Conservation (phyloP, 305 asterid species). For the Fraxinus sp. region DNA sequence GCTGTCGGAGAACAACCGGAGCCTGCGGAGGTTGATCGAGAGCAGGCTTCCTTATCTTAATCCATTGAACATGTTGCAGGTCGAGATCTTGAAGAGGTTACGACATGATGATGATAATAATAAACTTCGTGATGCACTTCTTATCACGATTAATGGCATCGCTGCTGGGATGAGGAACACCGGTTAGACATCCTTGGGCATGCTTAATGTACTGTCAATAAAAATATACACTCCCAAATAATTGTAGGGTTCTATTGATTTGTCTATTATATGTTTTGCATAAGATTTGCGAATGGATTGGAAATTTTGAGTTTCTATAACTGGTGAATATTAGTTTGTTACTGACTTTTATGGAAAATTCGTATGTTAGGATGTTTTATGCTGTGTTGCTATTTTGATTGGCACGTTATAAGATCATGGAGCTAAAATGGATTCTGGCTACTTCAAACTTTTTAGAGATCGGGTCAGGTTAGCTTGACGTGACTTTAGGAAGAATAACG, state of each 20-base stretch:
- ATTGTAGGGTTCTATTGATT: not conserved
- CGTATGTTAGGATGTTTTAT: not conserved
- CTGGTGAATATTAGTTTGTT: not conserved
- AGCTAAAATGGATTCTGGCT: not conserved
- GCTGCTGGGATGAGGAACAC: slow-evolving; percentile 99
- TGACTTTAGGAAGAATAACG: not conserved
- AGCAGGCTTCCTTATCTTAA: slow-evolving; percentile 91
- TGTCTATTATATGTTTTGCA: not conserved
- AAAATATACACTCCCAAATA: not conserved
- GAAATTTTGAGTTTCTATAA: not conserved
- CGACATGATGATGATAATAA: slow-evolving; percentile 70
- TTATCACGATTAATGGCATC: slow-evolving; percentile 87
- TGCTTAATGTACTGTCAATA: not conserved
- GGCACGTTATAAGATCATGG: not conserved
- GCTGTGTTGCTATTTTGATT: not conserved
- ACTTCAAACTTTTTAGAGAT: not conserved
- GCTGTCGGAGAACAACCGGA: slow-evolving; percentile 67
- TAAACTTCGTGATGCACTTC: slow-evolving; percentile 82
- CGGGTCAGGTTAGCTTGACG: not conserved
- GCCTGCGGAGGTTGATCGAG: slow-evolving; percentile 77
- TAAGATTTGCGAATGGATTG: not conserved
- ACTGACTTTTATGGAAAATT: not conserved
- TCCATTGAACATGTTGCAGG: slow-evolving; percentile 93
- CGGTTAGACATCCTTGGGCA: slow-evolving; percentile 33
- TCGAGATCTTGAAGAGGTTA: slow-evolving; percentile 84